Base-by-base conservation (phyloP, 345 rosid species). In the Firmiana major region DNA sequence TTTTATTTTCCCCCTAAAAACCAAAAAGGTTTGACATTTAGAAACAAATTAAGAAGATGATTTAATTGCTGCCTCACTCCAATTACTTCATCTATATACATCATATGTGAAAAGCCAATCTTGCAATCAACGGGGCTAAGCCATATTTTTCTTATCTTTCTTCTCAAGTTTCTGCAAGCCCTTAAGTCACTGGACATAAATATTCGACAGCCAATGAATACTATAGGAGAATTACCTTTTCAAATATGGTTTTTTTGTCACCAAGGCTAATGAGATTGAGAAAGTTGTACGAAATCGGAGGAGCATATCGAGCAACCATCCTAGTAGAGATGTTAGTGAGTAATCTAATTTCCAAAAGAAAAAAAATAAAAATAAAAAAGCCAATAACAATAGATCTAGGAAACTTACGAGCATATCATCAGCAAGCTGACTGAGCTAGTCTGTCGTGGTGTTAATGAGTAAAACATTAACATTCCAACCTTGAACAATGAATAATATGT, bases 281-380 rank as follows among this genome's bases (percentile, higher is more conserved):
- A 86, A 94, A 92, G 84, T 97, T 97, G 89, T 94, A 97, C 16
- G 98, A 94, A 85, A 97, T 85, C 70, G 98, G 94, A 45, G 99
- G 92, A 13, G 99, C 98, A 83, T 97, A 97, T 78, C 98, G 97
- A 80, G 99, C 99, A 86, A 97, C 89, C 98, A 94, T 97, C 93
- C 99, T 97, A 77, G 26, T 8, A 80, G 74, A 83, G 71, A 66
- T 21, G 45, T 79, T 48, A 59, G 54, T 43, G 26, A 28, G 28
- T 58, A 57, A 46, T 58, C 43, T 40, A 26, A 36, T 5, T 24
- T 34, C 46, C 48, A 53, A 34, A 42, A 49, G 28, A 73, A 12
- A 43, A 55, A 16, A 63, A 26, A 58, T 45, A 12, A 80, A 73
- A 5, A 48, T 15, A 15, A 6, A 31, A 31, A 31, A 31, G 34